A percentile compares a stretch with the other conserved stretches of the same genome.
Conservation (phyloP, 768 basidiomycete genomes). For the Kwoniella europaea region DNA sequence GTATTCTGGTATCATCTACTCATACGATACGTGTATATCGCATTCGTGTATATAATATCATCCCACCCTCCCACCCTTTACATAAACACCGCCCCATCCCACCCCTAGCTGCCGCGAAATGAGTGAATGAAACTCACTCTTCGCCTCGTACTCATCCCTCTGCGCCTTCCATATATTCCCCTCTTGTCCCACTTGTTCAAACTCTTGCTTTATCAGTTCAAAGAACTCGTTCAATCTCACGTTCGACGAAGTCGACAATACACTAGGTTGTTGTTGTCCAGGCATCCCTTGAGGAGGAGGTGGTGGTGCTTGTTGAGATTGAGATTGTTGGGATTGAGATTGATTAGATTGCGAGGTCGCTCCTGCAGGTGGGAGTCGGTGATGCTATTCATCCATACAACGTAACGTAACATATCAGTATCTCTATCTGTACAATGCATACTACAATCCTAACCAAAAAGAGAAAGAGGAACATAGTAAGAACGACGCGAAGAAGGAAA, state of each 20-base stretch:
- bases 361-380: slow-evolving; percentile 25
- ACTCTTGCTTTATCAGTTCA: slow-evolving; percentile 81
- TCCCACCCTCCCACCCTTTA: neutral
- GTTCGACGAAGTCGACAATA: slow-evolving; percentile 15
- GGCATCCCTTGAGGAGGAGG: neutral
- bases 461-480: neutral
- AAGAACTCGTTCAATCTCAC: slow-evolving; percentile 74
- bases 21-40: too few relatives aligned
- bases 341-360: slow-evolving; percentile 15
- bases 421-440: neutral
- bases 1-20: too few relatives aligned
- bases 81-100: neutral
- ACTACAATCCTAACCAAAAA: neutral
- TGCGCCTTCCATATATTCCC: slow-evolving; percentile 71
- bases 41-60: neutral
- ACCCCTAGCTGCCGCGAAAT: neutral
- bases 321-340: neutral
- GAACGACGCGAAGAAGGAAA: slow-evolving; percentile 1
- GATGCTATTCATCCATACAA: slow-evolving; percentile 15
- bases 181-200: slow-evolving; percentile 75
- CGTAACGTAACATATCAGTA: neutral
- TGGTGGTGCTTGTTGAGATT: neutral
- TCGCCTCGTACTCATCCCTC: slow-evolving; percentile 86
- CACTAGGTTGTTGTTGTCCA: slow-evolving; percentile 16
- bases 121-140: slow-evolving; percentile 80